Evolutionary conservation across 768 basidiomycete species (phyloP).

Genomic region (Collybia sp.): DNA sequence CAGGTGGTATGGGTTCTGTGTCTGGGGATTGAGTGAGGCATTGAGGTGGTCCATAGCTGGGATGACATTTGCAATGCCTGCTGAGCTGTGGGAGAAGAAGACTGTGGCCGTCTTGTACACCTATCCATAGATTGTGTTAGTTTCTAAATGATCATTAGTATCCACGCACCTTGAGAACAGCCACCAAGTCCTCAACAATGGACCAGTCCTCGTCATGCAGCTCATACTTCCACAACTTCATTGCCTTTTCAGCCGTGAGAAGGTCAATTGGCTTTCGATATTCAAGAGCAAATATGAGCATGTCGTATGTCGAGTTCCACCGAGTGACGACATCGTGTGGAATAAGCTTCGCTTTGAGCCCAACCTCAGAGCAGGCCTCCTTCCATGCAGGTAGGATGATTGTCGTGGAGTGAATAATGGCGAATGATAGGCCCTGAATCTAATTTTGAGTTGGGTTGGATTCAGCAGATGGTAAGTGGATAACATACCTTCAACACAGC

Average conservation of each 20-base stretch:
- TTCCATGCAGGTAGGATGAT: constrained; percentile 23
- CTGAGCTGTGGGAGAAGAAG: constrained; percentile 18
- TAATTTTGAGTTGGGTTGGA: constrained; percentile 1
- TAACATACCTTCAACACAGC: constrained; percentile 2
- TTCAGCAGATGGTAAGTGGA: not conserved
- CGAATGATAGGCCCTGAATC: constrained; percentile 15
- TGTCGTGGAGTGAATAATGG: constrained; percentile 22
- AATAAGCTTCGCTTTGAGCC: constrained; percentile 11
- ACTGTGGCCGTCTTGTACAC: constrained; percentile 21
- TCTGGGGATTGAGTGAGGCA: constrained; percentile 5
- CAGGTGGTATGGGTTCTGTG: constrained; percentile 3
- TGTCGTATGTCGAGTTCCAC: constrained; percentile 31
- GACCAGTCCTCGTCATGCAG: constrained; percentile 17
- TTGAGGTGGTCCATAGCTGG: constrained; percentile 29
- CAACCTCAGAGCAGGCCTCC: constrained; percentile 3
- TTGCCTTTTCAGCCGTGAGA: not conserved
- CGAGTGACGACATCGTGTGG: constrained; percentile 26
- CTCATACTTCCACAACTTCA: constrained; percentile 6
- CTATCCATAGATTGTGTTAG: constrained; percentile 7
- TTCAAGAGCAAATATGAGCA: constrained; percentile 21
- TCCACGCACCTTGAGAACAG: constrained; percentile 18
- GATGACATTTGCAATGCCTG: constrained; percentile 23
- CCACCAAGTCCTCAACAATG: constrained; percentile 15
- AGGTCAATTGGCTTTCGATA: constrained; percentile 18
- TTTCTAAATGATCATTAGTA: not conserved